A percentile compares a stretch with the other conserved stretches of the same genome.
These are phyloP conservation scores for Leccinum disarticulatum DNA, from an alignment of 768 basidiomycete genomes.

Conservation along the genomic window DNA sequence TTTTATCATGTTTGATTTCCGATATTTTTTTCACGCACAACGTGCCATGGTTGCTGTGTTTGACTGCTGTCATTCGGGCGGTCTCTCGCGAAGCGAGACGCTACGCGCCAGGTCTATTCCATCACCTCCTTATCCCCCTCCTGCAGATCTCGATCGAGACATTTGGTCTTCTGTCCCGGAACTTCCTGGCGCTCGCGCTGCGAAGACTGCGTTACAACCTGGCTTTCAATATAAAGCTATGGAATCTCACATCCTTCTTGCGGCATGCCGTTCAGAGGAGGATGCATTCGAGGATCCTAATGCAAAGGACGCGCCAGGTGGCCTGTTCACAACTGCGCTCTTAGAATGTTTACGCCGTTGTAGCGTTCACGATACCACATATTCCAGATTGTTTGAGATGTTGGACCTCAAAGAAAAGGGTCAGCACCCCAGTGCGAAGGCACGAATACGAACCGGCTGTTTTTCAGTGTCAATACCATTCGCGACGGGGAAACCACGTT, in stretches of 20 bases:
- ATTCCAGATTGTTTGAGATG: constrained; percentile 12
- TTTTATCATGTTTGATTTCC: neutral
- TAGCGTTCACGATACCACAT: constrained; percentile 16
- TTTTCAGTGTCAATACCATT: constrained; percentile 22
- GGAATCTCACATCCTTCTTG: constrained; percentile 22
- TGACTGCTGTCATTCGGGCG: constrained; percentile 24
- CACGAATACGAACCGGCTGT: constrained; percentile 11
- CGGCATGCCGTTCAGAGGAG: constrained; percentile 21
- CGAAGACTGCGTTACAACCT: constrained; percentile 1
- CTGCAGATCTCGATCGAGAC: constrained; percentile 14
- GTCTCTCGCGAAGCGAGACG: constrained; percentile 10
- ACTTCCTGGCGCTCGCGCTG: constrained; percentile 7
- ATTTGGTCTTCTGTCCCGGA: constrained; percentile 7
- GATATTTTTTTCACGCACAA: neutral
- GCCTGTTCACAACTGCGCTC: constrained; percentile 22
- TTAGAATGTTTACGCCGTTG: constrained; percentile 10
- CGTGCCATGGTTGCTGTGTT: constrained; percentile 10
- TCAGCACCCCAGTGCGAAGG: constrained; percentile 25
- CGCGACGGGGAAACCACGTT: constrained; percentile 14
- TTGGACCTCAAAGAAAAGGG: constrained; percentile 8
- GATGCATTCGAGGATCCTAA: constrained; percentile 12
- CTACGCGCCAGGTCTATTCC: constrained; percentile 11
- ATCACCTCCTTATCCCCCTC: constrained; percentile 11
- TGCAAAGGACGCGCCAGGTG: constrained; percentile 8
- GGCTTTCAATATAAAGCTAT: constrained; percentile 20